phyloP scores from a whole-genome alignment of 257 asterid genomes.

The Leonotis leonurus region DNA sequence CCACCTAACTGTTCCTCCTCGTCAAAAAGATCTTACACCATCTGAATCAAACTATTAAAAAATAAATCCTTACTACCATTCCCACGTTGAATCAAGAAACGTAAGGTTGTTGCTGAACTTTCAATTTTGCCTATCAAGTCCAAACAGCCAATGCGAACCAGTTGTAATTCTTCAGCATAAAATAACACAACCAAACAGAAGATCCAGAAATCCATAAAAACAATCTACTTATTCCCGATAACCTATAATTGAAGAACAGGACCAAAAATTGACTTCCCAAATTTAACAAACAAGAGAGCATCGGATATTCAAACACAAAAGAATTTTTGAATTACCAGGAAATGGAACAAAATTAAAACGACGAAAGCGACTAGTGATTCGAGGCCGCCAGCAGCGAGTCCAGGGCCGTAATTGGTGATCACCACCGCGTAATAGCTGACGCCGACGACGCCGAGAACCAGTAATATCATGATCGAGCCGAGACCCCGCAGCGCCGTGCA shows the following conservation, averaged over 20 bases:
- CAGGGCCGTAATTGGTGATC: slow-evolving; percentile 77
- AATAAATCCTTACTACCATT: no score
- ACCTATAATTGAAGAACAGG: background rate
- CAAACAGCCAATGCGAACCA: background rate
- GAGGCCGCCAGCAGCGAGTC: slow-evolving; percentile 57
- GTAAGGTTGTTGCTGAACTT: no score
- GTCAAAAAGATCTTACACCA: no score
- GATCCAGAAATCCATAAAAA: slow-evolving; percentile 5
- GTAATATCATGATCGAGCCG: slow-evolving; percentile 93
- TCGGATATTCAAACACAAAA: slow-evolving; percentile 4
- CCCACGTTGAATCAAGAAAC: no score
- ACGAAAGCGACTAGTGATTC: slow-evolving; percentile 55
- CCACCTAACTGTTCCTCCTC: no score
- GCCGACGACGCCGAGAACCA: slow-evolving; percentile 91
- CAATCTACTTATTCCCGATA: background rate
- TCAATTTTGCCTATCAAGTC: no score
- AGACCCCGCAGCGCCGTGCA: slow-evolving; percentile 90
- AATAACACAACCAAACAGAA: slow-evolving; percentile 1
- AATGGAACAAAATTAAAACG: slow-evolving; percentile 71
- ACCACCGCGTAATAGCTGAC: slow-evolving; percentile 92
- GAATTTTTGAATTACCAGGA: slow-evolving; percentile 50
- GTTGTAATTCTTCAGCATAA: background rate
- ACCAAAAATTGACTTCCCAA: slow-evolving; percentile 7
- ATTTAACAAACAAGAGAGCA: slow-evolving; percentile 2
- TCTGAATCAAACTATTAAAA: no score